Percentiles rank a stretch among this genome's conserved stretches.
Evolutionary conservation across 2,329 filamentous ascomycete genomes (phyloP).

Genomic region (Clonostachys sp.): DNA sequence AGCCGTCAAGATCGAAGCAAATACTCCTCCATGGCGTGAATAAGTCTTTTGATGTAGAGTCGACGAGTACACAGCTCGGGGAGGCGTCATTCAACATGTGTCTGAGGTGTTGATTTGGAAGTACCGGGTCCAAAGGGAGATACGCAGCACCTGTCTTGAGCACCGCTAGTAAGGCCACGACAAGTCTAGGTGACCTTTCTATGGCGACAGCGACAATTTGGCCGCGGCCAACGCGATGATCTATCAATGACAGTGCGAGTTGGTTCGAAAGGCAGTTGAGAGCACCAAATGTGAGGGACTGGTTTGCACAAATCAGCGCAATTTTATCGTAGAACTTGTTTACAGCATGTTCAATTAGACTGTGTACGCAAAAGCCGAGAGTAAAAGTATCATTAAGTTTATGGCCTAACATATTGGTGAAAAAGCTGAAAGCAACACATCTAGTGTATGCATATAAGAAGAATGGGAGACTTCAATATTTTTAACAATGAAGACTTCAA

Average conservation of each 20-base stretch:
- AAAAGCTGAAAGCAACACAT: no score
- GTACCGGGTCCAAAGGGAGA: constrained; percentile 17
- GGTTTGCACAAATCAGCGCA: constrained; percentile 5
- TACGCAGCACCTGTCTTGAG: constrained; percentile 23
- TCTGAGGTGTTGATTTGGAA: constrained; percentile 7
- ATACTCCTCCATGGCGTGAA: not conserved
- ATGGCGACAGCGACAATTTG: constrained; percentile 14
- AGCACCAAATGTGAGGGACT: constrained; percentile 10
- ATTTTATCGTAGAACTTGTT: constrained; percentile 13
- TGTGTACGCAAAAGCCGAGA: not conserved
- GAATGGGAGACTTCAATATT: no score
- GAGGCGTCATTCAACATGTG: constrained; percentile 8
- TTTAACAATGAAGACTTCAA: no score
- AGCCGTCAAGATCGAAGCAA: not conserved
- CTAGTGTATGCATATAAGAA: no score
- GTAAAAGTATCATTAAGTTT: no score
- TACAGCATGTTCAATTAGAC: constrained; percentile 6
- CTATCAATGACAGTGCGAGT: constrained; percentile 7
- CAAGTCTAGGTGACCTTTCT: constrained; percentile 17
- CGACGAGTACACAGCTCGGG: constrained; percentile 7
- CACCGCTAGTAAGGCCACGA: constrained; percentile 19
- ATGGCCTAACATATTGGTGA: no score
- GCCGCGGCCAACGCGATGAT: constrained; percentile 6
- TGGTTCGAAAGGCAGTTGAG: constrained; percentile 8
- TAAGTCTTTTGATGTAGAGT: not conserved